Evolutionary conservation across 768 basidiomycete species (phyloP), one percentile per base, ranked within the genome.

Genomic region (Heimioporus sp.): DNA sequence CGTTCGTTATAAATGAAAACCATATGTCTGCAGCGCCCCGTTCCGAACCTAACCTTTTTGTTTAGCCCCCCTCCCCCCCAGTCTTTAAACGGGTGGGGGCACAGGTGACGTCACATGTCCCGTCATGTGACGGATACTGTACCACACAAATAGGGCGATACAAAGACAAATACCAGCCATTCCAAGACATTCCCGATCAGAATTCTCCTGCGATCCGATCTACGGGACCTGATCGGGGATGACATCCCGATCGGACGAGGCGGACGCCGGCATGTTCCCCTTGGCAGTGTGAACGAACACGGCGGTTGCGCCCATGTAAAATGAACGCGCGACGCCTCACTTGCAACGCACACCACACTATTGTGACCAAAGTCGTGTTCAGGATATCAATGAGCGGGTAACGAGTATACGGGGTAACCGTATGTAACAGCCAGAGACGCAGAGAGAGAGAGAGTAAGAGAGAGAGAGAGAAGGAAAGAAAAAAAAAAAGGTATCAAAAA

Each of bases 351-450:
- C 53, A 49, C 24, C 24, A 28, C 5, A 28, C 5, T 28, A 28
- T 6, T 6, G 5, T 28, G 24, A 57, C 53, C 62, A 55, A 60
- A 38, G 44, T 58, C 49, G 59, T 60, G 62, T 15, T 51, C 54
- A 52, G 69, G 62, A 68, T 70, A 68, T 70, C 67, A 60, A 63
- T 56, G 58, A 57, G 60, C 54, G 65, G 67, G 67, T 67, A 67
- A 71, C 55, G 47, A 53, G 55, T 69, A 55, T 71, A 71, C 67
- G 69, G 68, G 69, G 69, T 69, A 69, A 67, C 69, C 67, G 67
- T 55, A 71, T 69, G 63, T 55, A 58, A 65, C 63, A 63, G 58
- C 53, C 60, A 57, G 59, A 55, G 55, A 40, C 44, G 43, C 56
- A 52, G 56, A 43, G 19, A 55, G 39, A 34, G 55, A 41, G 30